A percentile compares a stretch with the other conserved stretches of the same genome.
phyloP scores from a whole-genome alignment of 75 land plant species.

The Chamaecyparis obtusa region DNA sequence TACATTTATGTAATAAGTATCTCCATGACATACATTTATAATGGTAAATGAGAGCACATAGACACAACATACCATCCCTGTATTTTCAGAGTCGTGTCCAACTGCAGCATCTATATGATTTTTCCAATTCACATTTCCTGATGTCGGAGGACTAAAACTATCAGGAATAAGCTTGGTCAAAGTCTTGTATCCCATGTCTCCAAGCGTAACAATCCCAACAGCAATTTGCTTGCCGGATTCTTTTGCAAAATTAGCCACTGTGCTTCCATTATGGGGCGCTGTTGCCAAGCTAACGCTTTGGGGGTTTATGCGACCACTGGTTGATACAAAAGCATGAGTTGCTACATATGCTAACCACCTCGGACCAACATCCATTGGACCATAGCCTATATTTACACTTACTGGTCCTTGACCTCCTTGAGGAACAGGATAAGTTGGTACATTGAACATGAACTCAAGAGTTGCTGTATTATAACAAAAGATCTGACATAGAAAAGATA shows the following conservation, averaged over 20 bases:
- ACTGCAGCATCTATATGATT: slow-evolving; percentile 26
- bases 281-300: slow-evolving; percentile 88
- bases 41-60: neutral
- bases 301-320: slow-evolving; percentile 79
- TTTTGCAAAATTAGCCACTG: slow-evolving; percentile 88
- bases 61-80: slow-evolving; percentile 65
- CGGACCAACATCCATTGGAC: slow-evolving; percentile 92
- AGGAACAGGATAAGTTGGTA: slow-evolving; percentile 80
- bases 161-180: slow-evolving; percentile 80
- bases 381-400: slow-evolving; percentile 68
- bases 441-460: slow-evolving; percentile 76
- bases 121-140: slow-evolving; percentile 58
- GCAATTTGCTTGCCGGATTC: slow-evolving; percentile 93
- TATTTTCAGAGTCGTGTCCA: slow-evolving; percentile 50
- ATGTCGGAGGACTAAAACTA: slow-evolving; percentile 58
- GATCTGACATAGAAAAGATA: slow-evolving; percentile 54
- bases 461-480: slow-evolving; percentile 90
- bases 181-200: slow-evolving; percentile 89
- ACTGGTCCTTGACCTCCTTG: slow-evolving; percentile 45
- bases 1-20: neutral
- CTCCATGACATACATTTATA: neutral
- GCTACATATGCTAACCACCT: slow-evolving; percentile 97
- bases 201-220: slow-evolving; percentile 78
- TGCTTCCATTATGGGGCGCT: slow-evolving; percentile 72
- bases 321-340: slow-evolving; percentile 54